phyloP scores from a whole-genome alignment of 169 alveolate genomes.

The Eimeria maxima region DNA sequence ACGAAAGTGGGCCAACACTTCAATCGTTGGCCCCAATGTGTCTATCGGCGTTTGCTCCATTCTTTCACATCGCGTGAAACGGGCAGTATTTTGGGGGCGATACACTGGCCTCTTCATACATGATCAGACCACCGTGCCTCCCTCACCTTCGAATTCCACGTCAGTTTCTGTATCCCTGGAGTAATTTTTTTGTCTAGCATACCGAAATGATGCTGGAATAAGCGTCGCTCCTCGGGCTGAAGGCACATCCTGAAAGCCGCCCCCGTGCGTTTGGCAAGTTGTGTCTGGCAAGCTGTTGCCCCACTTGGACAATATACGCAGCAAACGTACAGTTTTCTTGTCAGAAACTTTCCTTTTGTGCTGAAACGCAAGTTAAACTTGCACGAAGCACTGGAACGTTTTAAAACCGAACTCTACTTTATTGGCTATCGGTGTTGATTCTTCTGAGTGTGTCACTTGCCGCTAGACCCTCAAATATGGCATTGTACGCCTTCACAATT shows the following conservation, averaged over 20 bases:
- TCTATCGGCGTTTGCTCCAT: neutral
- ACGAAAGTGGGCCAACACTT: neutral
- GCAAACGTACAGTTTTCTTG: too few relatives aligned
- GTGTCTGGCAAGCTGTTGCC: neutral
- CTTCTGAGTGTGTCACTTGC: slow-evolving; percentile 11
- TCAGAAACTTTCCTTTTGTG: neutral
- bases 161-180: slow-evolving; percentile 84
- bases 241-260: neutral
- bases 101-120: too few relatives aligned
- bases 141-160: slow-evolving; percentile 85
- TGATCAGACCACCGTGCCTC: neutral
- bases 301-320: neutral
- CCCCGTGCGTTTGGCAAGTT: neutral
- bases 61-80: neutral
- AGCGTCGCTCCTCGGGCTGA: slow-evolving; percentile 89
- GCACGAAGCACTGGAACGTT: neutral
- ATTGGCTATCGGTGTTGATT: neutral
- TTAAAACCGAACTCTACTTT: neutral
- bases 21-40: neutral
- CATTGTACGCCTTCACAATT: slow-evolving; percentile 94
- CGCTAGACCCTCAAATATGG: slow-evolving; percentile 89
- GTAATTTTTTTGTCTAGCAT: slow-evolving; percentile 85
- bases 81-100: neutral
- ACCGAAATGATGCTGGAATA: slow-evolving; percentile 87
- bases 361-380: neutral